phyloP scores from a whole-genome alignment of 495 filamentous ascomycete species.

The Hyphodiscus hymeniophilus region DNA sequence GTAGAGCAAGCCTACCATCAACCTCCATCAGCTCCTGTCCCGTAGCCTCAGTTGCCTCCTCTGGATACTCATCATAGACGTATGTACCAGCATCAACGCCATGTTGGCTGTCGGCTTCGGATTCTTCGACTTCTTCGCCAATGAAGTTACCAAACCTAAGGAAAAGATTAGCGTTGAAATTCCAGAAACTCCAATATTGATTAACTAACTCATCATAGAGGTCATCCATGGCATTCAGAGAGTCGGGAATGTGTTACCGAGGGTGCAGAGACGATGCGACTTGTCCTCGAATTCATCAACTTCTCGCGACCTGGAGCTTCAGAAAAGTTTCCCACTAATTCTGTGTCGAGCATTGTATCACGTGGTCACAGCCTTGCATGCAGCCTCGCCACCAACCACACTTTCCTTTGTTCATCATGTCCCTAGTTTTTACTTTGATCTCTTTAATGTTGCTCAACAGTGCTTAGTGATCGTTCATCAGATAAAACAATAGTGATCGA shows the following conservation, averaged over 20 bases:
- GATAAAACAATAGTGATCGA: too few relatives aligned
- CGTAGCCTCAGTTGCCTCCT: slow-evolving; percentile 49
- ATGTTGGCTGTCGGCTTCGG: slow-evolving; percentile 67
- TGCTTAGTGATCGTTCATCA: too few relatives aligned
- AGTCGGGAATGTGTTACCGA: not conserved
- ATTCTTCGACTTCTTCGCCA: slow-evolving; percentile 73
- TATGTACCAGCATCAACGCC: slow-evolving; percentile 69
- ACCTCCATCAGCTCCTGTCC: slow-evolving; percentile 91
- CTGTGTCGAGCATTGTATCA: too few relatives aligned
- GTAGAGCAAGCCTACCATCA: slow-evolving; percentile 49
- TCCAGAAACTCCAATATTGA: not conserved
- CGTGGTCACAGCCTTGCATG: slow-evolving; percentile 10
- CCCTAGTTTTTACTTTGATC: not conserved
- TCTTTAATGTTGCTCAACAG: not conserved
- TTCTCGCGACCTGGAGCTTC: slow-evolving; percentile 6
- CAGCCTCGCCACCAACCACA: too few relatives aligned
- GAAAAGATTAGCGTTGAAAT: slow-evolving; percentile 17
- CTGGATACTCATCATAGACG: slow-evolving; percentile 64
- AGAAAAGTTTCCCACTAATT: slow-evolving; percentile 15
- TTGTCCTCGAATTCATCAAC: slow-evolving; percentile 6
- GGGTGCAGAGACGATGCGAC: slow-evolving; percentile 5
- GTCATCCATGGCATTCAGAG: slow-evolving; percentile 56
- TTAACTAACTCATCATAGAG: slow-evolving; percentile 67
- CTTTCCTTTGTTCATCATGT: too few relatives aligned
- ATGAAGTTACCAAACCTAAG: slow-evolving; percentile 95